Evolutionary conservation across 176 grass and related monocot genomes (phyloP), one percentile per base, ranked within the genome.

Genomic region (Oryza glaberrima): DNA sequence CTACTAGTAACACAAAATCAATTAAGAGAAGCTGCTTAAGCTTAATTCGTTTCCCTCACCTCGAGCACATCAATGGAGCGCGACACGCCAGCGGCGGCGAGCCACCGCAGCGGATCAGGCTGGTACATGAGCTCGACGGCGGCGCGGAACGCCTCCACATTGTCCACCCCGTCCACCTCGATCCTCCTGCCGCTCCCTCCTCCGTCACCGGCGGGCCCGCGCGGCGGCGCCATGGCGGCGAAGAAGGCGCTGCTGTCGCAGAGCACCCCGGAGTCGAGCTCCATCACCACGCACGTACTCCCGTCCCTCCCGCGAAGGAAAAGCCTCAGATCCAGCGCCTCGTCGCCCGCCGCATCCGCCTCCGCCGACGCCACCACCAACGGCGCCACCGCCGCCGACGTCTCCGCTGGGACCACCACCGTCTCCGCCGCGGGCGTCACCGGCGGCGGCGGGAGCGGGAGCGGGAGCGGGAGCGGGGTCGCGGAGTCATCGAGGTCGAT

Each of bases 51-150:
- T 9, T 56, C 32, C 34, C 88, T 83, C 68, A 97, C 94, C 91
- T 97, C 91, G 9, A 97, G 91, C 52, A 94, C 75, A 61, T 92
- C 90, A 1, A 97, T 88, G 5, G 91, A 82, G 6, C 56, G 82
- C 1, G 90, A 92, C 65, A 97, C 76, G 0, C 94, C 89, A 5
- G 36, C 72, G 9, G 85, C 85, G 0, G 86, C 72, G 4, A 97
- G 84, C 35, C 70, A 81, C 67, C 77, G 70, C 52, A 90, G 12
- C 0, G 88, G 16, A 70, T 94, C 85, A 48, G 63, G 47, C 64
- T 87, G 80, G 1, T 72, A 87, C 85, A 97, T 88, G 51, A 97
- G 86, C 52, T 97, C 72, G 8, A 97, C 85, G 4, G 89, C 76
- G 1, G 73, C 77, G 77, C 19, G 86, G 73, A 88, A 97, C 0